Conservation (phyloP, 768 basidiomycete genomes). For the Agaricus bisporus region DNA sequence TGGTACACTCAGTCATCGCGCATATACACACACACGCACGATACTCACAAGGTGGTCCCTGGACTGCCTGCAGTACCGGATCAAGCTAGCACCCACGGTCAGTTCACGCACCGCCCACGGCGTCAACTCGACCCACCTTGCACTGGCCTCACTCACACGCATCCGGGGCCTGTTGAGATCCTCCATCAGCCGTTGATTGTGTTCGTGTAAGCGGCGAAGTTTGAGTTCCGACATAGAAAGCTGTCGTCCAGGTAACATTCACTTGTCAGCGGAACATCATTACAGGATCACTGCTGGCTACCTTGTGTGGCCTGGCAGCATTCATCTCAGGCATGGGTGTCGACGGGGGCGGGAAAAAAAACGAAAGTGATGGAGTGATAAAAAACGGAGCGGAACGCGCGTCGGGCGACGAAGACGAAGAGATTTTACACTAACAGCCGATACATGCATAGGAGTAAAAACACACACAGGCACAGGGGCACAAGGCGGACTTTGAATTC, state of each 20-base stretch:
- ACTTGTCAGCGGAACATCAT: not conserved
- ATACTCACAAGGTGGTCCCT: slow-evolving; percentile 81
- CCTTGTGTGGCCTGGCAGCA: slow-evolving; percentile 63
- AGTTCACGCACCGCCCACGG: slow-evolving; percentile 1
- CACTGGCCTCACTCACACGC: slow-evolving; percentile 85
- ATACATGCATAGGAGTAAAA: too few species aligned
- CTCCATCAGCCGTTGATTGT: slow-evolving; percentile 87
- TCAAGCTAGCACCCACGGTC: slow-evolving; percentile 51
- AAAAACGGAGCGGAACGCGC: too few species aligned
- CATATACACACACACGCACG: not conserved
- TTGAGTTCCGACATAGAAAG: slow-evolving; percentile 99
- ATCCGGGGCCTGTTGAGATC: slow-evolving; percentile 87
- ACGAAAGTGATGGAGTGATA: slow-evolving; percentile 10
- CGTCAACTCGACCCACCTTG: slow-evolving; percentile 49
- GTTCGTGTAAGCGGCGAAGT: slow-evolving; percentile 87
- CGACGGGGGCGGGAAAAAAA: slow-evolving; percentile 16
- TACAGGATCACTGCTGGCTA: slow-evolving; percentile 14
- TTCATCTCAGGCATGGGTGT: slow-evolving; percentile 43
- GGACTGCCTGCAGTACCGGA: slow-evolving; percentile 91
- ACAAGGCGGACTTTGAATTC: slow-evolving; percentile 40
- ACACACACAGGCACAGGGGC: not conserved
- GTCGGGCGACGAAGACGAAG: too few species aligned
- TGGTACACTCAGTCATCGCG: slow-evolving; percentile 21
- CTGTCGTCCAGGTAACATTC: slow-evolving; percentile 20
- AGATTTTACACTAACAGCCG: too few species aligned